Evolutionary conservation across 2,329 filamentous ascomycete genomes (phyloP).

Genomic region (Botrytis byssoidea): DNA sequence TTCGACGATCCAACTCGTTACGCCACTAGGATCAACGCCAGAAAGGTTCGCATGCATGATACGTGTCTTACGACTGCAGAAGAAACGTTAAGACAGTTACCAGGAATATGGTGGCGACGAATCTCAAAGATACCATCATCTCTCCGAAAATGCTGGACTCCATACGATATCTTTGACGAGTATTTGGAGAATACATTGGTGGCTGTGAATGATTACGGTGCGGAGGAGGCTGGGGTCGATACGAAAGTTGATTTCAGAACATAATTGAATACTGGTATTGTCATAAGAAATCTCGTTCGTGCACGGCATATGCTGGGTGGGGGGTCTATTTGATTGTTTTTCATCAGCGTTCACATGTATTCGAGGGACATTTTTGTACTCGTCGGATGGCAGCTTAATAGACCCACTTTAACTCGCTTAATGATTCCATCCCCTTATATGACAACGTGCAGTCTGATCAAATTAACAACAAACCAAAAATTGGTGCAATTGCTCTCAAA

Average conservation of each 20-base stretch:
- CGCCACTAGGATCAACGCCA: background rate
- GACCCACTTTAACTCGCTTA: conserved; percentile 17
- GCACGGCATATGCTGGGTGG: background rate
- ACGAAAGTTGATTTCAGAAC: background rate
- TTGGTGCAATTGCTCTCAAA: background rate
- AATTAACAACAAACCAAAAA: background rate
- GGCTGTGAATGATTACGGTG: background rate
- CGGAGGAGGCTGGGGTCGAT: background rate
- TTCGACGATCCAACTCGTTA: background rate
- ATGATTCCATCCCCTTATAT: background rate
- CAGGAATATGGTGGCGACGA: background rate
- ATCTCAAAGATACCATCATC: background rate
- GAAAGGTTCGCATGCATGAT: conserved; percentile 7
- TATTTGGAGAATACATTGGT: conserved; percentile 13
- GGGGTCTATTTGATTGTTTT: background rate
- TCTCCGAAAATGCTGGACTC: conserved; percentile 12
- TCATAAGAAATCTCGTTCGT: background rate
- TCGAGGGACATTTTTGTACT: background rate
- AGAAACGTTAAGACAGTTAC: background rate
- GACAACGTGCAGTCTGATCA: background rate
- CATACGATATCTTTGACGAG: background rate
- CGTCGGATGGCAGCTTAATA: background rate
- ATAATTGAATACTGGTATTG: background rate
- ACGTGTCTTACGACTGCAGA: background rate
- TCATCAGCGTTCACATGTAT: background rate